Base-by-base conservation (phyloP, 805 yeast species). In the Teunomyces kruisii region DNA sequence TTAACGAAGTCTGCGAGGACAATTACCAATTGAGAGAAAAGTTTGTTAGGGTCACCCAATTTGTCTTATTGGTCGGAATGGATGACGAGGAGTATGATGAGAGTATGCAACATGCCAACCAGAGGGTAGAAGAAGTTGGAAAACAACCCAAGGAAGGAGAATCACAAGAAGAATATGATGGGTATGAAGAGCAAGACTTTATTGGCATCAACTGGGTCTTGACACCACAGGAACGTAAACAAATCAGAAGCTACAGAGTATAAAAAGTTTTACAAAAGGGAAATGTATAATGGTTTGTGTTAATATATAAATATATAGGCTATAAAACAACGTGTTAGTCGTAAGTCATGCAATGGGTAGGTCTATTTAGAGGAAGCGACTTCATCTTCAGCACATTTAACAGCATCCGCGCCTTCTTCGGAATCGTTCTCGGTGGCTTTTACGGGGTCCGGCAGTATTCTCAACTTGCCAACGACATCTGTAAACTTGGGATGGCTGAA, bases 401-500 rank as follows among this genome's bases (percentile, higher is more conserved):
- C 36, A 12, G 22, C 14, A n/a, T 24, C 27, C 8, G n/a, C 17
- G 17, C 22, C 22, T 10, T 19, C 15, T 24, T 37, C 30, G 12
- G 29, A n/a, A 6, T 22, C 31, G 29, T 13, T 9, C 7, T 22
- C 40, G 13, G 9, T 9, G 13, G 30, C 8, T 27, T 10, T 38
- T 16, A 31, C 38, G 12, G 22, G 35, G 28, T 77, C 81, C 3
- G 73, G 70, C 41, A 67, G 62, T 9, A 77, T 74, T 49, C 65
- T 72, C 57, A 76, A 65, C 43, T 67, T 67, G 9, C 73, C 65
- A 7, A 64, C 53, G n/a, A 64, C 56, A 13, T 48, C 50, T 14
- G 80, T 81, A 54, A 88, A 88, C 56, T 80, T 80, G 0, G 97
- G 97, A 72, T 94, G 99, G n/a, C 83, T 79, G 54, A 70, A 76